Conservation (phyloP, 768 basidiomycete genomes). For the Russula griseocarnosa region DNA sequence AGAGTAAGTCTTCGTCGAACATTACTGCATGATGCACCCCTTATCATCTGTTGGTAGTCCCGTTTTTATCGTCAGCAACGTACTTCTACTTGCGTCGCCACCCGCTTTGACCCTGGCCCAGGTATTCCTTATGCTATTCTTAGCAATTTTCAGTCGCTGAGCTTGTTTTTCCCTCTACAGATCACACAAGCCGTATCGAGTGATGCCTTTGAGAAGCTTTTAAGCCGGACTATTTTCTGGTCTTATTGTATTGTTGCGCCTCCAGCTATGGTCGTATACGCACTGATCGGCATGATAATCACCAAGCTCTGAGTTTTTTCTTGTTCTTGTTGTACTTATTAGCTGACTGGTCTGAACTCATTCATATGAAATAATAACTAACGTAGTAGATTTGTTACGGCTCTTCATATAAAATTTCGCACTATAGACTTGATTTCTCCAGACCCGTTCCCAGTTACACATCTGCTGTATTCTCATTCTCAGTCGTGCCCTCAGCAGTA, state of each 20-base stretch:
- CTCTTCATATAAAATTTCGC: background rate
- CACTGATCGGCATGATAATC: slow-evolving; percentile 67
- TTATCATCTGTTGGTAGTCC: slow-evolving; percentile 48
- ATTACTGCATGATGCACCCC: slow-evolving; percentile 11
- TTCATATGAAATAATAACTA: background rate
- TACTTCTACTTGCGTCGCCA: slow-evolving; percentile 77
- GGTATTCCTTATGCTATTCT: slow-evolving; percentile 30
- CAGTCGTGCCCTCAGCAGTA: background rate
- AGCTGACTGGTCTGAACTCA: background rate
- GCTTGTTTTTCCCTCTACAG: slow-evolving; percentile 34
- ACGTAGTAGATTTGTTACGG: background rate
- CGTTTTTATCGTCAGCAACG: slow-evolving; percentile 80
- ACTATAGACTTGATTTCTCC: background rate
- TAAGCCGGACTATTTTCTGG: slow-evolving; percentile 91
- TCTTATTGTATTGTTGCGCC: slow-evolving; percentile 86
- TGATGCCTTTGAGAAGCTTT: slow-evolving; percentile 86
- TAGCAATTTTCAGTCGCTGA: slow-evolving; percentile 35
- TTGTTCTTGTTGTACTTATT: slow-evolving; percentile 3
- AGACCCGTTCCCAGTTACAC: background rate
- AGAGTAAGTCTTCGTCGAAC: slow-evolving; percentile 53
- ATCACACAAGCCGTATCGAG: slow-evolving; percentile 84
- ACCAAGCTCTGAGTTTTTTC: slow-evolving; percentile 43
- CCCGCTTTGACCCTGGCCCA: slow-evolving; percentile 72
- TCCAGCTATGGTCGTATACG: slow-evolving; percentile 71
- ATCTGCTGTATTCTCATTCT: slow-evolving; percentile 2